A percentile compares a stretch with the other conserved stretches of the same genome.
Conservation (phyloP, 2,329 filamentous ascomycete species). For the Aspergillus ochraceus region DNA sequence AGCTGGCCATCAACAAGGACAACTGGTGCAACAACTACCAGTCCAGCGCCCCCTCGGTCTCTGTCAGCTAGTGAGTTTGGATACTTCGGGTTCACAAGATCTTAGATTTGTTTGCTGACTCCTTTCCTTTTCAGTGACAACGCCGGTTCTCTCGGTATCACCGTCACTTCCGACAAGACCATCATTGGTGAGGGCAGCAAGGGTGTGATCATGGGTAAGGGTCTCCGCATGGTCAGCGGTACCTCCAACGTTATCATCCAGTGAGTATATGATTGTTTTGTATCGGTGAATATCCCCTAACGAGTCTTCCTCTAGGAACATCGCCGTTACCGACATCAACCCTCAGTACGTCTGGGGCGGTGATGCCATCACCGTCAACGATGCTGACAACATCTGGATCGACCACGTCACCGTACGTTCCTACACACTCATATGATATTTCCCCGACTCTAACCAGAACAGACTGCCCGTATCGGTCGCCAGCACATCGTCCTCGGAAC, state of each 20-base stretch:
- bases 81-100: no score
- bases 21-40: conserved; percentile 62
- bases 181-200: conserved; percentile 54
- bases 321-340: conserved; percentile 58
- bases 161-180: conserved; percentile 58
- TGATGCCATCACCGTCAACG: conserved; percentile 56
- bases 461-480: conserved; percentile 57
- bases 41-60: conserved; percentile 50
- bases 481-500: conserved; percentile 62
- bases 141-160: conserved; percentile 53
- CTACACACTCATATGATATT: background rate
- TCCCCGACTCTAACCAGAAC: background rate
- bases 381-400: conserved; percentile 48
- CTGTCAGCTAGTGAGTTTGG: conserved; percentile 34
- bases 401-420: conserved; percentile 34
- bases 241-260: conserved; percentile 62
- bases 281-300: background rate
- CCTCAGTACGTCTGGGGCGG: conserved; percentile 62
- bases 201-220: conserved; percentile 60
- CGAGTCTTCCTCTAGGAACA: conserved; percentile 36
- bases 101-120: no score
- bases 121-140: conserved; percentile 43
- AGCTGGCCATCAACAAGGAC: conserved; percentile 62
- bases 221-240: conserved; percentile 50
- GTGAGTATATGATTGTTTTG: background rate